Conservation (phyloP, 2,329 filamentous ascomycete genomes). For the Alternaria novae-zelandiae region DNA sequence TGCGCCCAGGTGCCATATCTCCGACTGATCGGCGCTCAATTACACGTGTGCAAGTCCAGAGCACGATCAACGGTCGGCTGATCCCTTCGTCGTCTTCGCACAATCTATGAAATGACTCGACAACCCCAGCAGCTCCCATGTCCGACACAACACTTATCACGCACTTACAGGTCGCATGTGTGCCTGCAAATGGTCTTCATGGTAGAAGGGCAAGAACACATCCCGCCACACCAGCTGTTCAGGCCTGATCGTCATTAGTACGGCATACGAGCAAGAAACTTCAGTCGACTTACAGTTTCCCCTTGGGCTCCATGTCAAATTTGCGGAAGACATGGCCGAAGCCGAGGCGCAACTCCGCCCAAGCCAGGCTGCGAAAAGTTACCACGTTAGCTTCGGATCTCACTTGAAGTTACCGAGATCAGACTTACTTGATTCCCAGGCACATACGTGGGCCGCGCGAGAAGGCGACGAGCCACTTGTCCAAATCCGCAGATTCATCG, state of each 20-base stretch:
- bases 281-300: conserved; percentile 22
- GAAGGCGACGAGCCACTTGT: conserved; percentile 43
- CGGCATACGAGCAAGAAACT: background rate
- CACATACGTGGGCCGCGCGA: conserved; percentile 46
- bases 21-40: conserved; percentile 1
- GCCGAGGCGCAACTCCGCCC: conserved; percentile 42
- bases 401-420: background rate
- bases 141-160: background rate
- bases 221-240: conserved; percentile 27
- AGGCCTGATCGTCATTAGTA: conserved; percentile 19
- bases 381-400: background rate
- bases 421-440: conserved; percentile 37
- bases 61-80: background rate
- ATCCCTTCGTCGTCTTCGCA: background rate
- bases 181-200: conserved; percentile 27
- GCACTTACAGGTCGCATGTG: conserved; percentile 13
- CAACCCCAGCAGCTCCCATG: background rate
- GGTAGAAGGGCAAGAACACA: conserved; percentile 29
- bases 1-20: background rate
- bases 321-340: conserved; percentile 39
- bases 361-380: conserved; percentile 34
- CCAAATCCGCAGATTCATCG: conserved; percentile 28
- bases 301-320: conserved; percentile 37
- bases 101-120: background rate
- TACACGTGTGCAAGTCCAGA: background rate